Base-by-base conservation (phyloP, 2,329 filamentous ascomycete genomes). In the Neocatenulostroma microsporum region DNA sequence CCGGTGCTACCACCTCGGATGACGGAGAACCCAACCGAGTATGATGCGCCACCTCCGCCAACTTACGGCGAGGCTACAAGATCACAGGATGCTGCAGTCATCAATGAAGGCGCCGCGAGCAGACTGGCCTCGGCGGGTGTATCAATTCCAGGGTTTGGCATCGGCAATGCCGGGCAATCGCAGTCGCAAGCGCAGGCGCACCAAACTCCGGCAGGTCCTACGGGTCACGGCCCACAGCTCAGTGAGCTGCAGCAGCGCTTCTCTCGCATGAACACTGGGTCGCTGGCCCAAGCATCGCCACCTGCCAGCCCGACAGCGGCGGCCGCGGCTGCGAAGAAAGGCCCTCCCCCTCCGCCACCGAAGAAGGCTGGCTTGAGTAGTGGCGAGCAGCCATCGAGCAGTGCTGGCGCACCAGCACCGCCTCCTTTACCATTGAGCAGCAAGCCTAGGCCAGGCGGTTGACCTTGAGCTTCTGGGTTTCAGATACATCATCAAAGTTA, bases 101-200 rank as follows among this genome's bases (percentile, higher is more conserved):
- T 78, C 28, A 77, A 78, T 36, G 69, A 74, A 48, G 74, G 69
- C 4, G 80, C 85, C 4, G 57, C 81, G 37, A 70, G 65, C 40
- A 73, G 84, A 27, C 69, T 95, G 8, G 76, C 79, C 9, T 73
- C 77, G 24, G 80, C 84, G 1, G 87, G 87, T 1, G 70, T 94
- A 5, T 83, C 80, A 0, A 84, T 94, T 0, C 81, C 86, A 1
- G 82, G 74, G 0, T 67, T 94, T 3, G 82, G 82, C 4, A 93
- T 94, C 42, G 79, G 77, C 3, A n/a, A n/a, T n/a, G n/a, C n/a
- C n/a, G 57, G 54, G 30, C 39, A 35, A 14, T 21, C 30, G 14
- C 15, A 13, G 34, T n/a, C n/a, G n/a, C n/a, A n/a, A n/a, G n/a
- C n/a, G n/a, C n/a, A n/a, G n/a, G n/a, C n/a, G n/a, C n/a, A n/a